Conservation (phyloP, 345 rosid species). For the Carallia brachiata region DNA sequence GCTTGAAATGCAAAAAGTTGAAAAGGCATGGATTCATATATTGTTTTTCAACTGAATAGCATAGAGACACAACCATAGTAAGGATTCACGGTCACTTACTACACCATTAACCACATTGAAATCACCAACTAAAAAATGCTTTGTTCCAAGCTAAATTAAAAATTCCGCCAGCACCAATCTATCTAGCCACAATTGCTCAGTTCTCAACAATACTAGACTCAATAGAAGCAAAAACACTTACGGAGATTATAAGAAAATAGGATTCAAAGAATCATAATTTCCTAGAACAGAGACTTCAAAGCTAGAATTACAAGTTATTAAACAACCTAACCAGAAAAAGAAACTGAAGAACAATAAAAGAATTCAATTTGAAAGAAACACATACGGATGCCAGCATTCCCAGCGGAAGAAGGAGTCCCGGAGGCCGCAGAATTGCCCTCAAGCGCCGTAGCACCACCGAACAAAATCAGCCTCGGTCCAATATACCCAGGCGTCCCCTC, state of each 20-base stretch:
- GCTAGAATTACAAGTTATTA: slow-evolving; percentile 3
- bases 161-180: background rate
- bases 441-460: slow-evolving; percentile 96
- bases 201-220: background rate
- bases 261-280: background rate
- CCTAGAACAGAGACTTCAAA: background rate
- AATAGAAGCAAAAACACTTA: background rate
- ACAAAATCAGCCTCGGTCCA: slow-evolving; percentile 88
- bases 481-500: slow-evolving; percentile 79
- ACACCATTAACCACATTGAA: too few species aligned
- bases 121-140: too few species aligned
- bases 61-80: too few species aligned
- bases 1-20: background rate
- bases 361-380: slow-evolving; percentile 14
- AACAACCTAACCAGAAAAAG: slow-evolving; percentile 2
- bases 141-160: too few species aligned
- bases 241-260: background rate
- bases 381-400: slow-evolving; percentile 96
- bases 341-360: background rate
- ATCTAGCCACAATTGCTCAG: background rate
- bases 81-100: too few species aligned
- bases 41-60: background rate
- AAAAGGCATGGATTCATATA: background rate
- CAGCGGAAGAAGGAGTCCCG: slow-evolving; percentile 92
- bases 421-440: slow-evolving; percentile 92